Evolutionary conservation across 2,329 filamentous ascomycete genomes (phyloP).

Genomic region (Talaromyces pinophilus): DNA sequence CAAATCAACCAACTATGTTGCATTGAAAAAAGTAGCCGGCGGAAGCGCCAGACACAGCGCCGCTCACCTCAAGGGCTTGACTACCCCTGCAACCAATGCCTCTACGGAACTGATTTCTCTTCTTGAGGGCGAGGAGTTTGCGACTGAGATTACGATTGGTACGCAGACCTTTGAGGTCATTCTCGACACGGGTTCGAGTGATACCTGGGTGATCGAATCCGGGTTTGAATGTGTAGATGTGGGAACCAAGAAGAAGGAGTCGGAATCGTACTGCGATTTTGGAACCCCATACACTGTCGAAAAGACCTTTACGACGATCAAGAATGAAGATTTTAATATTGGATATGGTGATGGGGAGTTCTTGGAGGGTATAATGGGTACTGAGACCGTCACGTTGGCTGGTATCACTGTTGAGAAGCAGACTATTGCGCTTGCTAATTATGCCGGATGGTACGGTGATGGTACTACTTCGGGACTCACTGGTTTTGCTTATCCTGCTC

Average conservation of each 20-base stretch:
- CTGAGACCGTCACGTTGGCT: constrained; percentile 39
- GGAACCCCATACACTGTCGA: constrained; percentile 27
- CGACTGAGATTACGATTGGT: constrained; percentile 31
- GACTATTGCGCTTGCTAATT: constrained; percentile 51
- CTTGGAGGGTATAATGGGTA: constrained; percentile 28
- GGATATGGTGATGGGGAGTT: constrained; percentile 30
- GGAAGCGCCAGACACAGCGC: constrained; percentile 17
- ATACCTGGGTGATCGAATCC: constrained; percentile 47
- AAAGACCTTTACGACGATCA: constrained; percentile 25
- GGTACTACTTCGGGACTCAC: constrained; percentile 51
- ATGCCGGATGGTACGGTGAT: constrained; percentile 49
- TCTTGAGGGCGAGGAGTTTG: constrained; percentile 25
- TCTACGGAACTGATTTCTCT: constrained; percentile 24
- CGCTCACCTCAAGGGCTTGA: constrained; percentile 20
- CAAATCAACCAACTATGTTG: constrained; percentile 11
- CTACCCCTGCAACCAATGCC: background rate
- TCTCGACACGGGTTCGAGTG: constrained; percentile 52
- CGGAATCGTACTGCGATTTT: constrained; percentile 38
- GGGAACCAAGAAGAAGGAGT: constrained; percentile 39
- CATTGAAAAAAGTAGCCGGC: constrained; percentile 21
- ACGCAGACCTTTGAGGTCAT: constrained; percentile 40
- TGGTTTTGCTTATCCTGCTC: constrained; percentile 53
- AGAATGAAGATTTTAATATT: constrained; percentile 30
- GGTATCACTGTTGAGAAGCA: constrained; percentile 48
- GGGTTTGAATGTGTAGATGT: constrained; percentile 41